Evolutionary conservation across 768 basidiomycete species (phyloP), one percentile per base, ranked within the genome.

Genomic region (Agaricus blazei): DNA sequence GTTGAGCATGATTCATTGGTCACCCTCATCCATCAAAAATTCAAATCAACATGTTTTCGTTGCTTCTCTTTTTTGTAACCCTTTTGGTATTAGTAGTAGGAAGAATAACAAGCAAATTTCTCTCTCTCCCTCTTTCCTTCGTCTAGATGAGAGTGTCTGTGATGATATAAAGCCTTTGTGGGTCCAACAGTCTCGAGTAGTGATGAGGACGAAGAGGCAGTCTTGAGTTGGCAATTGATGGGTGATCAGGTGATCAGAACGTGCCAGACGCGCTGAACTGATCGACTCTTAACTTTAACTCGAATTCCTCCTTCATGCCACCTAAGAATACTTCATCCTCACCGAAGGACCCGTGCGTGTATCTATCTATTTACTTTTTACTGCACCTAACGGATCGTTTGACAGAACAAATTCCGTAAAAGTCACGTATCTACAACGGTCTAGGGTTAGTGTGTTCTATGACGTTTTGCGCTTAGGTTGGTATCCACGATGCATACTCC

Each of bases 381-480:
- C 11, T 40, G 6, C 12, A 37, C 34, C 6, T 11, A 28, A 9
- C 15, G 5, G 6, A 29, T 19, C 27, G 29, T 43, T 36, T 26
- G 6, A n/a, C 19, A 55, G 54, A 23, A 15, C n/a, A 15, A 26
- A 36, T 14, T 40, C 29, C 14, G 47, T 48, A 28, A 55, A 55
- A n/a, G 54, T 43, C 48, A 56, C 54, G 9, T 50, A 44, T 28
- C 15, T 49, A 41, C 31, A 48, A 34, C 37, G 38, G n/a, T 8
- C 48, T 14, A 44, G 44, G 54, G 48, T 37, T 19, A 49, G 31
- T 28, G 24, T 27, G n/a, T 31, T 26, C 29, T 44, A 29, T 40
- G 12, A 12, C 31, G 7, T 24, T 26, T 24, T 15, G n/a, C 7
- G 24, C 37, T 9, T 14, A 43, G 27, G 27, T 31, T 9, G 14